Evolutionary conservation across 1,284 basidiomycete genomes (phyloP), one percentile per base, ranked within the genome.

Genomic region (Inonotus obliquus): DNA sequence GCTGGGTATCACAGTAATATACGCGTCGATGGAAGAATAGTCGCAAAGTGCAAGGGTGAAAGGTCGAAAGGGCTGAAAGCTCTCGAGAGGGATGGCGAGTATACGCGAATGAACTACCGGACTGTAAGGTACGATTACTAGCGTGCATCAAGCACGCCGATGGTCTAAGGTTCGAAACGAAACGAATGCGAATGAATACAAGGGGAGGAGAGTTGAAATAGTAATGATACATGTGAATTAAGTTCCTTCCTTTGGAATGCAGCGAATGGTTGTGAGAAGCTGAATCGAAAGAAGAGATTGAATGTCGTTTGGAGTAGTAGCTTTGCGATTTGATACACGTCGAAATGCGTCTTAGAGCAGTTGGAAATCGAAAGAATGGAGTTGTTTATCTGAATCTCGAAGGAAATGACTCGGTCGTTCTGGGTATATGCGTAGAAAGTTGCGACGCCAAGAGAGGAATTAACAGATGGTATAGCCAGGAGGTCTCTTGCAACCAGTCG

Each of bases 401-500:
- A 49, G 17, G 51, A 52, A 27, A 17, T 25, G 19, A 11, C 51
- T 27, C 17, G 27, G 29, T 13, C 32, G 25, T 52, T 52, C 29
- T 52, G 51, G 51, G 51, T 52, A 52, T 52, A 52, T 52, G 51
- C 51, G 21, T n/a, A 17, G 17, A 9, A 29, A 11, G 4, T 35
- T 14, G 27, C 13, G 27, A 14, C n/a, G 7, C 25, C 19, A n/a
- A 19, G 44, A 17, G 58, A 10, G 44, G 35, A 47, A 45, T 48
- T 55, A 64, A 60, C 63, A 64, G 44, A 64, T 21, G 23, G 39
- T 58, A 29, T 64, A 64, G 25, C 63, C 63, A 13, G 59, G 59
- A 19, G 63, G 63, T 25, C 63, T 45, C 29, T 59, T 61, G 51
- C 63, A 64, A 21, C 63, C 63, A 23, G 63, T 64, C 10, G 54